phyloP scores from a whole-genome alignment of 352 stramenopile genomes.

The Aphanomyces euteiches region DNA sequence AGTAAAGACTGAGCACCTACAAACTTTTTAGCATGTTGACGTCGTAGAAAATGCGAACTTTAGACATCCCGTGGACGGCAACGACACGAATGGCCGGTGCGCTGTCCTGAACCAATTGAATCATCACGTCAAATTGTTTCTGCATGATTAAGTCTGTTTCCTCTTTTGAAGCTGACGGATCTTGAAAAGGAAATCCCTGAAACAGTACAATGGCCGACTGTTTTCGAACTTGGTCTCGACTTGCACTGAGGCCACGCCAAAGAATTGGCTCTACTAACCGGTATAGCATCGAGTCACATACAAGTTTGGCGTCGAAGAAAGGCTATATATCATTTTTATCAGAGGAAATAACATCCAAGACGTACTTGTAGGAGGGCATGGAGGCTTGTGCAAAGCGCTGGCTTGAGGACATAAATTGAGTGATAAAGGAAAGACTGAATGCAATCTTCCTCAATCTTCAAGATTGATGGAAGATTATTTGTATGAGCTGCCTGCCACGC shows the following conservation, averaged over 20 bases:
- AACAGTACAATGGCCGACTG: slow-evolving; percentile 80
- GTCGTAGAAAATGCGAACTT: slow-evolving; percentile 28
- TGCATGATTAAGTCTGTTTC: slow-evolving; percentile 69
- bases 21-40: not conserved
- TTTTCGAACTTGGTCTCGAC: slow-evolving; percentile 76
- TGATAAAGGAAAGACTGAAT: slow-evolving; percentile 77
- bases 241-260: slow-evolving; percentile 77
- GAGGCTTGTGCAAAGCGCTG: slow-evolving; percentile 61
- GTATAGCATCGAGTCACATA: slow-evolving; percentile 80
- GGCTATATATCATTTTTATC: not conserved
- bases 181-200: slow-evolving; percentile 77
- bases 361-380: slow-evolving; percentile 60
- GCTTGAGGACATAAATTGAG: slow-evolving; percentile 64
- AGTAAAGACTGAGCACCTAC: slow-evolving; percentile 70
- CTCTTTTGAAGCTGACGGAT: slow-evolving; percentile 71
- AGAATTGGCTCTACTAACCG: slow-evolving; percentile 78
- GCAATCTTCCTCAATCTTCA: slow-evolving; percentile 80
- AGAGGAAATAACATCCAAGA: not conserved
- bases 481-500: slow-evolving; percentile 29
- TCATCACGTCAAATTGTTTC: slow-evolving; percentile 81
- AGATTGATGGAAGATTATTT: slow-evolving; percentile 59
- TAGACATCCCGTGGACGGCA: slow-evolving; percentile 73
- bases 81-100: slow-evolving; percentile 72
- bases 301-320: slow-evolving; percentile 84
- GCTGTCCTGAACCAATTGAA: slow-evolving; percentile 67